Evolutionary conservation across 2,329 filamentous ascomycete genomes (phyloP), one percentile per base, ranked within the genome.

Genomic region (Aspergillus ruber): DNA sequence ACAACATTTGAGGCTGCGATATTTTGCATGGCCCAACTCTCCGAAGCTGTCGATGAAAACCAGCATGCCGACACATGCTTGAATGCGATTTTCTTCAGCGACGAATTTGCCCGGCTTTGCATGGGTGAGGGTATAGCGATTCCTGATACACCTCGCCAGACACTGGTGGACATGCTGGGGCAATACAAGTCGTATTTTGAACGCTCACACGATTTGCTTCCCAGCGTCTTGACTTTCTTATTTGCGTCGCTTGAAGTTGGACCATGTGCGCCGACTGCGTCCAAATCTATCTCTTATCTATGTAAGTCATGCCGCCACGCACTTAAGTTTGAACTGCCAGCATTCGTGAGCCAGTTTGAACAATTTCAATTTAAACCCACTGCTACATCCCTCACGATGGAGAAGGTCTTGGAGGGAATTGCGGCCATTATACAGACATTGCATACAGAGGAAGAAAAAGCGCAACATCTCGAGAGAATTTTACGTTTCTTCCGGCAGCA

Each of bases 1-100:
- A 63, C 61, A 32, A 66, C 61, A 7, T 72, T 74, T 29, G 72
- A 74, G 54, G 70, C 69, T 6, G 61, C 68, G 10, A 65, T 70
- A 39, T 74, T 72, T 52, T 71, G 70, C 47, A 62, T 74, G 35
- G 64, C 65, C 18, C 66, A 71, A 38, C 62, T 74, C 39, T 71
- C 71, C 4, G 72, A 74, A 50, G 67, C 70, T 3, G 65, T 74
- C 29, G 69, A 71, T 48, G 67, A 70, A n/a, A 70, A 71, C 25
- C 57, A 66, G 4, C 68, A 71, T 43, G 66, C 66, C 8, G 70
- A 72, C 35, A 59, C 68, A 43, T 63, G 66, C 40, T 53, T 73
- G 20, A 68, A 73, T 43, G 62, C 61, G 3, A 65, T 72, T 12
- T 71, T 74, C 49, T 66, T 69, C 21, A 63, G 59, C 20, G 58